phyloP scores from a whole-genome alignment of 768 basidiomycete genomes.

The Tricholoma sp. region DNA sequence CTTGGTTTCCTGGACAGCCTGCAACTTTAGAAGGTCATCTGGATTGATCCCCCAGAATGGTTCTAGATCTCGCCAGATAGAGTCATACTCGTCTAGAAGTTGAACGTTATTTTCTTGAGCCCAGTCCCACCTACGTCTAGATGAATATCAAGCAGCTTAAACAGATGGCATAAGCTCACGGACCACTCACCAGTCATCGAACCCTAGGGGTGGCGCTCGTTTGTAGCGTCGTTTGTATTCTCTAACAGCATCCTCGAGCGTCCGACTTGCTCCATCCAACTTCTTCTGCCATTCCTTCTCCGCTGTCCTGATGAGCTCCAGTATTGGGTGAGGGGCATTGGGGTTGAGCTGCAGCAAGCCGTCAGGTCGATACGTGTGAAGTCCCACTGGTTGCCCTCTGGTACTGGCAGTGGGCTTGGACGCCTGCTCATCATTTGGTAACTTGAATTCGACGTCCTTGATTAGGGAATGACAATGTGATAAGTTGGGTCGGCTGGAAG shows the following conservation, averaged over 20 bases:
- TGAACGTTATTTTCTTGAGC: constrained; percentile 68
- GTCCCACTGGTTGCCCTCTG: neutral
- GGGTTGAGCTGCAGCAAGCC: constrained; percentile 23
- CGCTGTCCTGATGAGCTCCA: constrained; percentile 60
- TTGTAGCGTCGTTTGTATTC: constrained; percentile 67
- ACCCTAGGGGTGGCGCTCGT: constrained; percentile 67
- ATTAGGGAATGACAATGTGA: neutral
- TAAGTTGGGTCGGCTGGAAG: neutral
- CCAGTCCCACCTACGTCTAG: constrained; percentile 39
- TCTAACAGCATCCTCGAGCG: constrained; percentile 56
- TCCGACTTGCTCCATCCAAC: constrained; percentile 59
- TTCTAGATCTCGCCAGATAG: constrained; percentile 66
- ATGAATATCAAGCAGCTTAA: neutral
- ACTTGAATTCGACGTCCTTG: neutral
- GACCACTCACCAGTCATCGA: constrained; percentile 67
- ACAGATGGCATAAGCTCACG: neutral
- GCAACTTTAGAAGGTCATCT: constrained; percentile 30
- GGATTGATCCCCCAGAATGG: constrained; percentile 75
- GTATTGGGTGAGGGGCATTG: constrained; percentile 53
- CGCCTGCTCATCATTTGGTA: neutral
- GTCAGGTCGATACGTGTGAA: constrained; percentile 14
- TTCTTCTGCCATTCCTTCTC: constrained; percentile 51
- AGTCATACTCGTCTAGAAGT: constrained; percentile 85
- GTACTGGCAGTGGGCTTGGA: neutral
- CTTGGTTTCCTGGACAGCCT: constrained; percentile 31